These are phyloP conservation scores for Phylloboletellus chloephorus DNA, from an alignment of 1,284 basidiomycete genomes.

Conservation along the genomic window DNA sequence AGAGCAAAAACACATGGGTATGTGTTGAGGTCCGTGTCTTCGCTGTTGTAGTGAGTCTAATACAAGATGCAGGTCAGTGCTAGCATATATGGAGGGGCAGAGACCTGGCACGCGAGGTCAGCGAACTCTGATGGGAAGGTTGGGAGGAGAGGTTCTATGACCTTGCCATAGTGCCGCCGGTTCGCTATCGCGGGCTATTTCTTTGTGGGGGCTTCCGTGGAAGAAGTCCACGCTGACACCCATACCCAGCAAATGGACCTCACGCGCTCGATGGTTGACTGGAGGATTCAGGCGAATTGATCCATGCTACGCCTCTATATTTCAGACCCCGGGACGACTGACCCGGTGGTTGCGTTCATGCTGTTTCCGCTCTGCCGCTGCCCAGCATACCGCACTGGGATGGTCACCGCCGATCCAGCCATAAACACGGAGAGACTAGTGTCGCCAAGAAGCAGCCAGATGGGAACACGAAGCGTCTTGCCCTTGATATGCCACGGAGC, in stretches of 20 bases:
- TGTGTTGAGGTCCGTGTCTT: slow-evolving; percentile 65
- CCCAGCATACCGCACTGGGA: slow-evolving; percentile 56
- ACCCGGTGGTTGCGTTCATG: slow-evolving; percentile 75
- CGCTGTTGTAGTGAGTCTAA: slow-evolving; percentile 68
- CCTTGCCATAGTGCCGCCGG: background rate
- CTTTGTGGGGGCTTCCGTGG: slow-evolving; percentile 64
- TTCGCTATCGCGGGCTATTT: slow-evolving; percentile 78
- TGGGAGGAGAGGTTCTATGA: slow-evolving; percentile 58
- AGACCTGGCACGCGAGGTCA: slow-evolving; percentile 54
- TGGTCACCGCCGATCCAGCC: slow-evolving; percentile 74
- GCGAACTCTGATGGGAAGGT: slow-evolving; percentile 65
- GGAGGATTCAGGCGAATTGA: slow-evolving; percentile 48
- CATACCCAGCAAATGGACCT: slow-evolving; percentile 57
- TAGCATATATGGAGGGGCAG: slow-evolving; percentile 43
- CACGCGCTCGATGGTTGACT: slow-evolving; percentile 59
- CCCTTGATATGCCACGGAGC: slow-evolving; percentile 75
- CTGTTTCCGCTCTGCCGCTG: slow-evolving; percentile 55
- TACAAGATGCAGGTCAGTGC: background rate
- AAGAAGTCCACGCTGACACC: slow-evolving; percentile 66
- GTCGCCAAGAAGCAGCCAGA: slow-evolving; percentile 72
- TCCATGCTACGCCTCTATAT: slow-evolving; percentile 43
- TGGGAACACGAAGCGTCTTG: slow-evolving; percentile 68
- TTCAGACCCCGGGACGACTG: background rate
- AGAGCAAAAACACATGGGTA: slow-evolving; percentile 60
- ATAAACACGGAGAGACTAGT: slow-evolving; percentile 61